phyloP scores from a whole-genome alignment of 164 flowering plant genomes.

The Dillenia turbinata region DNA sequence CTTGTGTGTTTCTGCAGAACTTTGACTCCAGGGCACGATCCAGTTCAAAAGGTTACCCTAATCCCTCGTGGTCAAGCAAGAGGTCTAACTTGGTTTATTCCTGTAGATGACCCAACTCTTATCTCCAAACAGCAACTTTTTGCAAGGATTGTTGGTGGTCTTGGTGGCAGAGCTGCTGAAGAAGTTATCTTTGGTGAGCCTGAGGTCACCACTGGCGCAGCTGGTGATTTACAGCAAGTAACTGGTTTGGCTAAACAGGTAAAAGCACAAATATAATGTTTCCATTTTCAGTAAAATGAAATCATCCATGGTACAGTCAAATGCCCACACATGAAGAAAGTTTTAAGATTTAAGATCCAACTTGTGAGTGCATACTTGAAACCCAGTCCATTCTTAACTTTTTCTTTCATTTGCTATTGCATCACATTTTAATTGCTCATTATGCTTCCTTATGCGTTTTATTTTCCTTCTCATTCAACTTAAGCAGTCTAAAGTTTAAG shows the following conservation, averaged over 20 bases:
- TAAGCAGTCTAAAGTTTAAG: too few species aligned
- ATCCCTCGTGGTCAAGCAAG: slow-evolving; percentile 87
- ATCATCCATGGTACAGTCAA: too few species aligned
- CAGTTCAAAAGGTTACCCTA: slow-evolving; percentile 84
- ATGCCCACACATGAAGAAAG: too few species aligned
- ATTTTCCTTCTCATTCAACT: too few species aligned
- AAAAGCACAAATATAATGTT: background rate
- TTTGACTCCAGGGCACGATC: slow-evolving; percentile 89
- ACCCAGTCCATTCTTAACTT: too few species aligned
- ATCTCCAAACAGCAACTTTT: slow-evolving; percentile 82
- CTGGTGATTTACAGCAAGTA: slow-evolving; percentile 79
- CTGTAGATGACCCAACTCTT: slow-evolving; percentile 74
- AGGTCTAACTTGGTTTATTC: slow-evolving; percentile 86
- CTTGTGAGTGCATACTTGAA: too few species aligned
- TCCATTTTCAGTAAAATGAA: too few species aligned
- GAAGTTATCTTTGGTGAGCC: slow-evolving; percentile 84
- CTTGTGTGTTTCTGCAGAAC: slow-evolving; percentile 39
- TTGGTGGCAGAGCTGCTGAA: slow-evolving; percentile 92
- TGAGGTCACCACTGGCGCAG: slow-evolving; percentile 90
- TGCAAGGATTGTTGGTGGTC: slow-evolving; percentile 89
- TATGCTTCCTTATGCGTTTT: too few species aligned
- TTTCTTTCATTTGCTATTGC: too few species aligned
- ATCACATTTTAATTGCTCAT: too few species aligned
- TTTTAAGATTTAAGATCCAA: too few species aligned
- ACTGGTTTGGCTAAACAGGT: slow-evolving; percentile 88